Base-by-base conservation (phyloP, 495 filamentous ascomycete genomes). In the Aspergillus campestris region DNA sequence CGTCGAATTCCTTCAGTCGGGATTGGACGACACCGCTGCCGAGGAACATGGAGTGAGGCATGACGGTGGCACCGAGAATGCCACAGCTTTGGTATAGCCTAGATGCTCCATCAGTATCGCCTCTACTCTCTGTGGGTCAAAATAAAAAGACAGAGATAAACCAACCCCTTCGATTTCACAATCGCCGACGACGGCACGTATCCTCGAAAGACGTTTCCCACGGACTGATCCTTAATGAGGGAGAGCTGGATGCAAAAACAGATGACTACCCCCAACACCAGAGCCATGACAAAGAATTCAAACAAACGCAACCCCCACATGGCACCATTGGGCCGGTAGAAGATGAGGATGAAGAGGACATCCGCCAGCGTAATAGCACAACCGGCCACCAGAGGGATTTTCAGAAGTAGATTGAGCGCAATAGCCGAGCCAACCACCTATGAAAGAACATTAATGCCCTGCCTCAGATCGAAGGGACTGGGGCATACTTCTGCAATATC, bases 391-490 rank as follows among this genome's bases (percentile, higher is more conserved):
- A 95, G 70, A 1, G 89, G 89, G 6, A 95, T 74, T 18, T 87
- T 74, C 7, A 89, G 66, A 3, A 95, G 75, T 9, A 95, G 65
- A 56, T 94, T 92, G 45, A 94, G 70, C n/a, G 86, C 86, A 56
- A 95, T 95, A 3, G 89, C 89, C 1, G 86, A 90, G 33, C 89
- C 89, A 50, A 94, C 87, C 31, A 95, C 87, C 84, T 87, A 47
- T 27, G 13, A 34, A 32, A 47, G 47, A 32, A 35, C 3, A 14
- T 47, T 44, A 40, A 31, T n/a, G 18, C 8, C 35, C 8, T 8
- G 7, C 7, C 24, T 28, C 29, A 0, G 31, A 28, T 13, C 18
- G 3, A 1, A 8, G 18, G 29, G 38, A 43, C 15, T 8, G 10
- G 33, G 11, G 32, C 58, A 28, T 62, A 77, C 80, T 75, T 95